Percentiles rank a stretch among this genome's conserved stretches.
Evolutionary conservation across 345 rosid species (phyloP).

Genomic region (Salix caprea): DNA sequence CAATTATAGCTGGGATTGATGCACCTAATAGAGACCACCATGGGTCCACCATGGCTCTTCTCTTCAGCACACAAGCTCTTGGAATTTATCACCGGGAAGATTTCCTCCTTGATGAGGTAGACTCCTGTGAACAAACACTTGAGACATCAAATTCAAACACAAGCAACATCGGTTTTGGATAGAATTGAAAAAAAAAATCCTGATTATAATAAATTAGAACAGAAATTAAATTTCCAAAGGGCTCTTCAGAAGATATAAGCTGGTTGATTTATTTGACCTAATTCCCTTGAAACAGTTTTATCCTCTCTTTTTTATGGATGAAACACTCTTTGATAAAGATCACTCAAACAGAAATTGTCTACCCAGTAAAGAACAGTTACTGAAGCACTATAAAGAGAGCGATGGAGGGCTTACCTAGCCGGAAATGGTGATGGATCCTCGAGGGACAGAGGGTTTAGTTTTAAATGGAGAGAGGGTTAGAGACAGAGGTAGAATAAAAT

Average conservation of each 20-base stretch:
- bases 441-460: background rate
- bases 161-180: background rate
- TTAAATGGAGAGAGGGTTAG: background rate
- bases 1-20: constrained; percentile 65
- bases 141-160: background rate
- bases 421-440: background rate
- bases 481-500: no score
- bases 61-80: background rate
- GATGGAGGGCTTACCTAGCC: background rate
- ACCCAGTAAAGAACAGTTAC: background rate
- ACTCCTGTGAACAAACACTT: background rate
- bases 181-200: background rate
- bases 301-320: background rate
- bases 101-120: background rate
- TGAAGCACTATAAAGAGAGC: background rate
- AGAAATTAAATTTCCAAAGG: background rate
- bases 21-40: constrained; percentile 80
- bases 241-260: background rate
- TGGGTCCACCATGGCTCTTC: constrained; percentile 59
- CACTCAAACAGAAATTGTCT: background rate
- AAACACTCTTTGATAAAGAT: no score
- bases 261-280: background rate
- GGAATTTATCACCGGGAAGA: background rate
- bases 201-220: background rate
- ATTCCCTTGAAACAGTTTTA: background rate